Percentiles rank a stretch among this genome's conserved stretches.
These are phyloP conservation scores for Trichosporon faecale DNA, from an alignment of 1,284 basidiomycete genomes.

Conservation along the genomic window DNA sequence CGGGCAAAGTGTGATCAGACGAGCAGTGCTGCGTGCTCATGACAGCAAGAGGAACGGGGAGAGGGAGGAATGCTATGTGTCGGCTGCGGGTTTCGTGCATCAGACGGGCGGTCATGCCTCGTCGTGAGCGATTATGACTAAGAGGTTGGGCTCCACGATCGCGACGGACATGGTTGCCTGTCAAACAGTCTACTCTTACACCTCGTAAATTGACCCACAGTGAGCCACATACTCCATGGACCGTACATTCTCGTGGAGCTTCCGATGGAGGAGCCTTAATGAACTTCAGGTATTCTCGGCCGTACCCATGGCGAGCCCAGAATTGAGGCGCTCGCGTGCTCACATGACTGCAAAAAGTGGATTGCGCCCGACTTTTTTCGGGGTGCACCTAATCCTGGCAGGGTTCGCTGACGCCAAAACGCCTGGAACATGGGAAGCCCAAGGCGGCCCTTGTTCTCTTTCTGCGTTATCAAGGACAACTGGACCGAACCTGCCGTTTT, in stretches of 20 bases:
- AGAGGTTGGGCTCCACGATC: not conserved
- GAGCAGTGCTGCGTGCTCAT: not conserved
- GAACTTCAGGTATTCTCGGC: not conserved
- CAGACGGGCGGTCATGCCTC: not conserved
- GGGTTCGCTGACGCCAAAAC: not conserved
- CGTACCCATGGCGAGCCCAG: not conserved
- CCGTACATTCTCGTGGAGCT: too few species aligned
- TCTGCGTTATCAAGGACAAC: too few species aligned
- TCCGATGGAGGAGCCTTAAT: not conserved
- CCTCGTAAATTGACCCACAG: too few species aligned
- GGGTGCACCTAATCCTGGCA: not conserved
- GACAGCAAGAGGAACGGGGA: not conserved
- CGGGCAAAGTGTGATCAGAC: not conserved
- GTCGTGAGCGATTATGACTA: too few species aligned
- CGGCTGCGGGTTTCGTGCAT: not conserved
- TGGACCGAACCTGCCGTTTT: too few species aligned
- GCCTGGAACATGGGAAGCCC: not conserved
- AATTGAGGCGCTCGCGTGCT: not conserved
- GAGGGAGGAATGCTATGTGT: not conserved
- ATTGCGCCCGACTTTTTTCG: too few species aligned
- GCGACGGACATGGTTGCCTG: too few species aligned
- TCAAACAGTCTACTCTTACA: not conserved
- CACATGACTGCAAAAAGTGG: not conserved
- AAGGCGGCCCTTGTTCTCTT: not conserved
- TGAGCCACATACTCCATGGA: too few species aligned